Conservation (phyloP, 2,329 filamentous ascomycete species). For the Paracorniculantispora psalliotae region DNA sequence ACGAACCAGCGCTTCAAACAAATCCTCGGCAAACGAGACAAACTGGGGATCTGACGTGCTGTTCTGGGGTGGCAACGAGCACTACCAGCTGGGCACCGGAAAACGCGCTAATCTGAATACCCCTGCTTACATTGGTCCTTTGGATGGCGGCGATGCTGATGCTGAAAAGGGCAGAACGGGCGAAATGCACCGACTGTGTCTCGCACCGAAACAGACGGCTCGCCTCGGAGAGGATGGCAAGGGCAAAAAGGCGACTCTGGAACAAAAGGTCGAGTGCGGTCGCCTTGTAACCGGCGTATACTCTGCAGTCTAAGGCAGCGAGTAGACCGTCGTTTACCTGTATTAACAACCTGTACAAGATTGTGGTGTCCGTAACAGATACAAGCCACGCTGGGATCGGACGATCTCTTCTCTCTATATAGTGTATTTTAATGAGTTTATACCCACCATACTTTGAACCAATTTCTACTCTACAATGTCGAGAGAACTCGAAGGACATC, state of each 20-base stretch:
- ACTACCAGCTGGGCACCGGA: constrained; percentile 87
- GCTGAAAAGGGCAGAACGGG: constrained; percentile 52
- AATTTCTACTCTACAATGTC: neutral
- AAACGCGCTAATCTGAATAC: constrained; percentile 74
- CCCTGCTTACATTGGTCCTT: constrained; percentile 73
- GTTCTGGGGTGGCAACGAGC: constrained; percentile 94
- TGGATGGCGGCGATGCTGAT: constrained; percentile 59
- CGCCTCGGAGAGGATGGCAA: constrained; percentile 53
- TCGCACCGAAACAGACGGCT: constrained; percentile 71
- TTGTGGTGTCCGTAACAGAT: neutral
- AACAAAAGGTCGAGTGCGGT: constrained; percentile 87
- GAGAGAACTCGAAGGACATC: neutral
- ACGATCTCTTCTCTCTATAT: neutral
- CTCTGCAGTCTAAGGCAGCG: constrained; percentile 47
- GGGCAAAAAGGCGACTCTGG: constrained; percentile 67
- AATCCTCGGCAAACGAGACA: constrained; percentile 59
- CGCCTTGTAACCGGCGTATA: constrained; percentile 78
- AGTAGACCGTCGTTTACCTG: neutral
- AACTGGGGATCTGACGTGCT: constrained; percentile 87
- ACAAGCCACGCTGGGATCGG: neutral
- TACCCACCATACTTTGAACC: constrained; percentile 3
- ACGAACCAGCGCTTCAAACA: constrained; percentile 50
- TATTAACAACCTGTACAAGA: constrained; percentile 5
- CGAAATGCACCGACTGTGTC: constrained; percentile 70
- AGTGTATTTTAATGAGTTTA: constrained; percentile 1